Evolutionary conservation across 169 alveolate genomes (phyloP).

Genomic region (Babesia bovis): DNA sequence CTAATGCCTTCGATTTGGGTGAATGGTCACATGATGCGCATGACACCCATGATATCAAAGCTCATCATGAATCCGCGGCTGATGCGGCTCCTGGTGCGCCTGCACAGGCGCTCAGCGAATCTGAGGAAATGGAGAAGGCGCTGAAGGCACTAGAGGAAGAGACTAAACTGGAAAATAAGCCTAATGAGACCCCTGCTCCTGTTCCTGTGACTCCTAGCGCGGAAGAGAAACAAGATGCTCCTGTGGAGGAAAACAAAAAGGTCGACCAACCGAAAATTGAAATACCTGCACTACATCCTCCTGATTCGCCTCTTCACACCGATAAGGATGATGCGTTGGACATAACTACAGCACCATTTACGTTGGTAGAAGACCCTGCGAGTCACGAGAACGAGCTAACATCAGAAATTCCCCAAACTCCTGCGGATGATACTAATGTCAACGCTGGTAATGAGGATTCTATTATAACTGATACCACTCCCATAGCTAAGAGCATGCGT

Average conservation of each 20-base stretch:
- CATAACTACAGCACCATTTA: too few relatives aligned
- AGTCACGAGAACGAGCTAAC: neutral
- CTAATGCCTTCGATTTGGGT: neutral
- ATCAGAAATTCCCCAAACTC: conserved; percentile 10
- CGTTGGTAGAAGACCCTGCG: too few relatives aligned
- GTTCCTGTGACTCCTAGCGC: neutral
- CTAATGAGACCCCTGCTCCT: neutral
- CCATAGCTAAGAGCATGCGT: neutral
- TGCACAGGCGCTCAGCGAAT: too few relatives aligned
- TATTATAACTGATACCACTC: conserved; percentile 4
- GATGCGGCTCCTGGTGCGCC: neutral
- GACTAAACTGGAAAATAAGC: neutral
- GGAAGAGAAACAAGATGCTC: neutral
- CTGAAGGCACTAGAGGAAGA: conserved; percentile 4
- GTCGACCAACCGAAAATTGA: conserved; percentile 6
- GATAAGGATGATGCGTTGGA: too few relatives aligned
- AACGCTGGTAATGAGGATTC: conserved; percentile 31
- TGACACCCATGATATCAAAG: conserved; percentile 1
- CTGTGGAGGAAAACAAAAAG: neutral
- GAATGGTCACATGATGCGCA: conserved; percentile 1
- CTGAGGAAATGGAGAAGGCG: conserved; percentile 2
- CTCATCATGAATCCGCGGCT: neutral
- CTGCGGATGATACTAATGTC: neutral
- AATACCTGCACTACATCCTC: too few relatives aligned
- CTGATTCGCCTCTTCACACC: too few relatives aligned